Base-by-base conservation (phyloP, 257 asterid species). In the Cordia subcordata region DNA sequence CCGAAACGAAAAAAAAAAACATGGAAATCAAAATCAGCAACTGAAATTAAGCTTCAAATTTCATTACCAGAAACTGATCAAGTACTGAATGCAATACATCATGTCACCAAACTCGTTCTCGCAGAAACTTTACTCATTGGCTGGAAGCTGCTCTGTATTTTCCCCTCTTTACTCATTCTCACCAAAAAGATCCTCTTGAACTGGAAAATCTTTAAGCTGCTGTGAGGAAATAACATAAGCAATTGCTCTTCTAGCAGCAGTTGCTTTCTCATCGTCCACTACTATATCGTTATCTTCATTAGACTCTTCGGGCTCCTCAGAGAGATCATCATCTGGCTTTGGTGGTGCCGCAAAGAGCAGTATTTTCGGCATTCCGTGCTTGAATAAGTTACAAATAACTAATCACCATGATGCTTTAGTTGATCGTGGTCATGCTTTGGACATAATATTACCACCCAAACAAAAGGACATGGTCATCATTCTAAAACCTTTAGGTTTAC, bases 291-390 rank as follows among this genome's bases (percentile, higher is more conserved):
- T 64, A 49, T 55, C 77, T 37, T 33, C 21, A 23, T 67, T 80
- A 4, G 16, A 4, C 49, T 76, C 77, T n/a, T 62, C 78, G 13
- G 69, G 49, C 52, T 67, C 77, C 55, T 69, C 78, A 1, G 74
- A 13, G 18, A 35, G 58, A 3, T 59, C 84, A 0, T 77, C 78
- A 19, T 82, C 92, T 65, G 49, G 78, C 74, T 75, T 75, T 5
- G 94, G 96, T 17, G 90, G 88, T 33, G 87, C 84, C 40, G 86
- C 94, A 17, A 92, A 85, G 71, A 88, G 86, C 0, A 94, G 96
- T 54, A 86, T 86, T 67, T 73, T 84, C 53, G 95, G 35, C 6
- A 27, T 27, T 27, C 35, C 6, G 6, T 27, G 35, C 35, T 27
- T 27, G 35, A 27, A 27, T 27, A 27, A 27, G 6, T 27, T 27